A percentile compares a stretch with the other conserved stretches of the same genome.
phyloP scores from a whole-genome alignment of 345 rosid species.

The Raphanus sativus region DNA sequence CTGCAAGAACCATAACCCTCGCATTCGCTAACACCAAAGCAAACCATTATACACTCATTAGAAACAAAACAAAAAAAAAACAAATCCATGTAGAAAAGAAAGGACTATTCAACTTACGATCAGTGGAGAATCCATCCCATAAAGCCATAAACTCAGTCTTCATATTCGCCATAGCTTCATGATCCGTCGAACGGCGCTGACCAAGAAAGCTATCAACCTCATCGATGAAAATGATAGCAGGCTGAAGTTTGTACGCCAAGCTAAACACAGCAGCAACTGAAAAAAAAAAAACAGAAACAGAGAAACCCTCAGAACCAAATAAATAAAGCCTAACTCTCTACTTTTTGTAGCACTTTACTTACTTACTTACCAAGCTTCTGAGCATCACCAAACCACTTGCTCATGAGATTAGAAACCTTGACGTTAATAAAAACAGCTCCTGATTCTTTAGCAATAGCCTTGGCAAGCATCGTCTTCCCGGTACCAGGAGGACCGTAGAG shows the following conservation, averaged over 20 bases:
- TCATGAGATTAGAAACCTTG: background rate
- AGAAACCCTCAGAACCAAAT: background rate
- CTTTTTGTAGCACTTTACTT: background rate
- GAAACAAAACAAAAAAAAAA: no score
- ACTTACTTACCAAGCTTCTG: background rate
- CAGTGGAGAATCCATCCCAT: background rate
- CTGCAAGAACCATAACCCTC: constrained; percentile 95
- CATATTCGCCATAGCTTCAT: background rate
- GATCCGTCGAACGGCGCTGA: background rate
- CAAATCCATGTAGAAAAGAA: no score
- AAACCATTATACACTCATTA: no score
- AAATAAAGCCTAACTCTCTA: background rate
- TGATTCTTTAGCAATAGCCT: background rate
- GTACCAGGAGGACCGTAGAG: background rate
- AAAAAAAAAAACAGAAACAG: background rate
- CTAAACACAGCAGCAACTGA: background rate
- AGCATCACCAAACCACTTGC: constrained; percentile 3
- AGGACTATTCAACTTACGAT: background rate
- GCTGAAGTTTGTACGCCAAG: background rate
- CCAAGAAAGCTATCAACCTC: background rate
- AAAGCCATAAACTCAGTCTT: background rate
- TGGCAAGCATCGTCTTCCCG: background rate
- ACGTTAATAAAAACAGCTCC: background rate
- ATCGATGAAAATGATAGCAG: background rate
- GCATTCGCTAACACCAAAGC: constrained; percentile 62